Percentiles rank a stretch among this genome's conserved stretches.
Evolutionary conservation across 2,329 filamentous ascomycete species (phyloP).

Genomic region (Fonsecaea pedrosoi): DNA sequence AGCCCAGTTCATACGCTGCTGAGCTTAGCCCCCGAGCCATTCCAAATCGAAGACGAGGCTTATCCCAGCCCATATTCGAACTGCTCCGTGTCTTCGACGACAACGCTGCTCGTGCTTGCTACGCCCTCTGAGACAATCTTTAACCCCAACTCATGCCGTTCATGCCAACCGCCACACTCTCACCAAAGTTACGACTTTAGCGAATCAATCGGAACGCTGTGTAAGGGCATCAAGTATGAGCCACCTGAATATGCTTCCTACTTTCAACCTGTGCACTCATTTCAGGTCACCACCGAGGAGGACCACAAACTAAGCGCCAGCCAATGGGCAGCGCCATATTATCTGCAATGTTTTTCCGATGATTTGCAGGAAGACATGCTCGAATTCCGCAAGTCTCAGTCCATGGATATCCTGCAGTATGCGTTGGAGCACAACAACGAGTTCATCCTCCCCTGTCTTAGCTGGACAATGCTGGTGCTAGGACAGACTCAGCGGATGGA

Average conservation of each 20-base stretch:
- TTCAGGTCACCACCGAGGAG: background rate
- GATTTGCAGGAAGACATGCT: background rate
- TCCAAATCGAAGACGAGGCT: background rate
- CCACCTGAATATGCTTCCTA: background rate
- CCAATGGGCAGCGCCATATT: conserved; percentile 27
- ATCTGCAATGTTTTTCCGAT: conserved; percentile 17
- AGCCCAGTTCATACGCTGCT: background rate
- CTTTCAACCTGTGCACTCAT: background rate
- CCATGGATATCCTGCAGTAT: conserved; percentile 24
- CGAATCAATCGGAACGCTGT: conserved; percentile 13
- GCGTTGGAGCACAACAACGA: conserved; percentile 27
- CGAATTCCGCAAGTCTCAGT: conserved; percentile 16
- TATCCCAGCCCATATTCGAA: background rate
- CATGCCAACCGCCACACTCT: conserved; percentile 7
- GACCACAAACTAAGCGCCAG: conserved; percentile 24
- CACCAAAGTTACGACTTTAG: conserved; percentile 17
- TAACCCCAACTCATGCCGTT: background rate
- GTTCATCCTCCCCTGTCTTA: conserved; percentile 30
- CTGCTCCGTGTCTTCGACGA: background rate
- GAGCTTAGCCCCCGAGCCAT: background rate
- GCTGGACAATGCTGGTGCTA: conserved; percentile 29
- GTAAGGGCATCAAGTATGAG: conserved; percentile 2
- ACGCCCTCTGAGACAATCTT: background rate
- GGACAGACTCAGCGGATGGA: conserved; percentile 18
- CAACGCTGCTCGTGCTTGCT: background rate